Percentiles rank a stretch among this genome's conserved stretches.
These are phyloP conservation scores for Chimonanthus salicifolius DNA, from an alignment of 164 flowering plant genomes.

Conservation along the genomic window DNA sequence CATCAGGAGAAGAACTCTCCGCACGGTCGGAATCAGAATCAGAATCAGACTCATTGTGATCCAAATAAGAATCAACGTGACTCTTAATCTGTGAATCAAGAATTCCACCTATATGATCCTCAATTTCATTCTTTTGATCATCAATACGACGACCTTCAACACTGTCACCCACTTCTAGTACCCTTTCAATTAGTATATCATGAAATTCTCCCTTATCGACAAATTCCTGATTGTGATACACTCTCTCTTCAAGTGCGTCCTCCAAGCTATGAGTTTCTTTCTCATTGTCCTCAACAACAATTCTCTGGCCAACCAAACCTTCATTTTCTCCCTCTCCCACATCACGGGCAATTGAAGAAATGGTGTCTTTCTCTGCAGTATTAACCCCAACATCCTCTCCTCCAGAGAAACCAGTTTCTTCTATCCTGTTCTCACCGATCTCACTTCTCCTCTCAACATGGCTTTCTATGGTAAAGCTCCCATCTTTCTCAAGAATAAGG, in stretches of 20 bases:
- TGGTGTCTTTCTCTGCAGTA: slow-evolving; percentile 8
- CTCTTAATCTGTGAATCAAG: neutral
- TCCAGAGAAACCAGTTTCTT: slow-evolving; percentile 9
- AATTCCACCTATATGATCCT: neutral
- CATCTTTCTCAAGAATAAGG: slow-evolving; percentile 40
- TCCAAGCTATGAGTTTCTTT: slow-evolving; percentile 25
- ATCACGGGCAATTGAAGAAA: slow-evolving; percentile 1
- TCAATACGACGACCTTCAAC: neutral
- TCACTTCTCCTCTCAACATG: slow-evolving; percentile 13
- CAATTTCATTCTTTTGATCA: neutral
- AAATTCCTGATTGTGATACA: slow-evolving; percentile 14
- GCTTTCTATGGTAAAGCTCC: slow-evolving; percentile 27
- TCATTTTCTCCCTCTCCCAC: slow-evolving; percentile 28
- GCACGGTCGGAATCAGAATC: slow-evolving; percentile 63
- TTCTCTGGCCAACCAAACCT: slow-evolving; percentile 26
- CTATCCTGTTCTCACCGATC: slow-evolving; percentile 6
- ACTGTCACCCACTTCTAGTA: slow-evolving; percentile 12
- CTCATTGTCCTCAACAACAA: slow-evolving; percentile 20
- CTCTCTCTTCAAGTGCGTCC: slow-evolving; percentile 17
- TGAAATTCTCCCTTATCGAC: slow-evolving; percentile 16
- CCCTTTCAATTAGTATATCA: slow-evolving; percentile 11
- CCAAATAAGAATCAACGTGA: slow-evolving; percentile 23
- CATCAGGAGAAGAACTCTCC: slow-evolving; percentile 91
- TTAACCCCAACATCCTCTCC: slow-evolving; percentile 12
- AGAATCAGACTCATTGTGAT: slow-evolving; percentile 29